phyloP scores from a whole-genome alignment of 345 rosid species.

The Hirschfeldia incana region DNA sequence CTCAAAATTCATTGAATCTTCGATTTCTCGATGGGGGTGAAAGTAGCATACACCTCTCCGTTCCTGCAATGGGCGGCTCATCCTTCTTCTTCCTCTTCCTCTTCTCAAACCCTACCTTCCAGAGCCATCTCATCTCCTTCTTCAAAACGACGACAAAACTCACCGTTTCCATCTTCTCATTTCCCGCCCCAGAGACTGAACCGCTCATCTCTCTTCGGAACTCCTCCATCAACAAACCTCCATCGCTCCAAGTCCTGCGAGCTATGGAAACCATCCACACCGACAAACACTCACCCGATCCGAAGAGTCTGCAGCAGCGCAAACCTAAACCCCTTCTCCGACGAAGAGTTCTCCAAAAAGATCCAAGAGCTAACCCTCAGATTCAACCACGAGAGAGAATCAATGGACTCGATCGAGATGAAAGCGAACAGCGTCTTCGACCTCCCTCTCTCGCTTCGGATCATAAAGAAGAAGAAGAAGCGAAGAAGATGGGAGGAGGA shows the following conservation, averaged over 20 bases:
- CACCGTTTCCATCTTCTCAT: slow-evolving; percentile 38
- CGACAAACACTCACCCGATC: slow-evolving; percentile 23
- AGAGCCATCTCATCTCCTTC: slow-evolving; percentile 61
- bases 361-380: slow-evolving; percentile 59
- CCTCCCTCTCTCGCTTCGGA: slow-evolving; percentile 77
- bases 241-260: slow-evolving; percentile 54
- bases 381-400: slow-evolving; percentile 38
- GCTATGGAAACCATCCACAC: slow-evolving; percentile 37
- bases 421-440: slow-evolving; percentile 74
- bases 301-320: slow-evolving; percentile 63
- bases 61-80: slow-evolving; percentile 67
- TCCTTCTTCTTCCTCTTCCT: slow-evolving; percentile 59
- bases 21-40: slow-evolving; percentile 56
- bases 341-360: slow-evolving; percentile 70
- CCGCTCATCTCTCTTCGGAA: slow-evolving; percentile 50
- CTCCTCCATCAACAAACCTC: slow-evolving; percentile 40
- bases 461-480: slow-evolving; percentile 62
- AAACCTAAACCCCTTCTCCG: slow-evolving; percentile 57
- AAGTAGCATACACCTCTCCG: slow-evolving; percentile 50
- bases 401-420: slow-evolving; percentile 51
- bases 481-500: slow-evolving; percentile 57
- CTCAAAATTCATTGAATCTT: neutral
- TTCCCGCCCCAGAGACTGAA: slow-evolving; percentile 43
- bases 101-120: slow-evolving; percentile 63
- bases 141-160: slow-evolving; percentile 48